Base-by-base conservation (phyloP, 2,329 filamentous ascomycete species). In the Nemania bipapillata region DNA sequence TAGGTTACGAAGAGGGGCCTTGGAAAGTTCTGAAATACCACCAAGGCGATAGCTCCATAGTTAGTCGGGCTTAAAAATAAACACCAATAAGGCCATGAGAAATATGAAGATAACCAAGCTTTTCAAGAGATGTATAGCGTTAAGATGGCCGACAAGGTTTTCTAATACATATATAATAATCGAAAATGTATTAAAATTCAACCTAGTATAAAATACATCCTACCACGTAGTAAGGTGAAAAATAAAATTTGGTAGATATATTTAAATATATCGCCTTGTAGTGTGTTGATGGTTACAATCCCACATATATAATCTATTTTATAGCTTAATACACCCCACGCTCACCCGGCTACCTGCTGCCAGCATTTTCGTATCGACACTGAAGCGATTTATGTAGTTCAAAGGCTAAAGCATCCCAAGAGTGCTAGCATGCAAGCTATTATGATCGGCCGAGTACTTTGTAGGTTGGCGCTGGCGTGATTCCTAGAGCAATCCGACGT, bases 401-500 rank as follows among this genome's bases (percentile, higher is more conserved):
- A 9, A 50, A 24, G 47, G 24, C 28, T 24, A 9, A 50, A 28
- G 47, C 22, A 50, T 17, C 11, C 1, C 11, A 28, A 28, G 47
- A 22, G 22, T 28, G 11, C 17, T 50, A 11, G 24, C 22, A 45
- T 32, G 8, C 15, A 28, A 15, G 17, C 45, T 3, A 5, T 45
- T 24, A 17, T 30, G 28, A 57, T 37, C 53, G 30, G 40, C 45
- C 22, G 1, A 12, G 50, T 73, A 37, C 26, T 11, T 0, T 17
- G 24, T n/a, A 59, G 80, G 92, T 90, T 59, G 91, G 91, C 66
- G 90, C 92, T 74, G 91, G 91, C 68, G 90, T 92, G 53, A 1
- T 90, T 90, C 3, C 85, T 92, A 22, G 89, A 90, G 75, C 84
- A 86, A 60, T 88, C 91, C 1, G 90, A 92, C 76, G 89, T n/a